These are phyloP conservation scores for Gonium pectorale DNA, from an alignment of 139 green algal genomes.

Conservation along the genomic window DNA sequence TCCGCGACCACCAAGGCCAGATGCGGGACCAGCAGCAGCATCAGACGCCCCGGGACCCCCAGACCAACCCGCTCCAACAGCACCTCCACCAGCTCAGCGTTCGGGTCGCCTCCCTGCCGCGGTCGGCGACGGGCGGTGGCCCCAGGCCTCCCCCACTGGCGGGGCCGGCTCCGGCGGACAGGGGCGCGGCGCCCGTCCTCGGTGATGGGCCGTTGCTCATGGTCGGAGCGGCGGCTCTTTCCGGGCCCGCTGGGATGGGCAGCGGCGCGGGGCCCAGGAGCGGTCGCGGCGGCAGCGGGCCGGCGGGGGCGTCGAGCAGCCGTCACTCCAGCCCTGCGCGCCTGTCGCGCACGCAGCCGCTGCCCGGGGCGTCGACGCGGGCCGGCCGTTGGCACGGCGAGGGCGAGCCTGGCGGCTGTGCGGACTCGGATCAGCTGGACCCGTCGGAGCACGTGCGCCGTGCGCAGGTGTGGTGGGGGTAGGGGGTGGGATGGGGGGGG, in stretches of 20 bases:
- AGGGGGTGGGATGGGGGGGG: no score
- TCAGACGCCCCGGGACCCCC: neutral
- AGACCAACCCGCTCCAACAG: neutral
- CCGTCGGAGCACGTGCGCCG: conserved; percentile 3
- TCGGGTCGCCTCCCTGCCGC: no score
- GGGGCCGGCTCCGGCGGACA: no score
- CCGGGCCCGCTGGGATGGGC: no score
- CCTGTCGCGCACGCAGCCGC: conserved; percentile 9
- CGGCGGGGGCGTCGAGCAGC: no score
- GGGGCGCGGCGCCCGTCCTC: no score
- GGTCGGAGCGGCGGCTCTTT: no score
- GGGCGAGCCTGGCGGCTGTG: neutral
- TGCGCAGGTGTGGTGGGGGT: conserved; percentile 19
- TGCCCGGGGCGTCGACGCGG: neutral
- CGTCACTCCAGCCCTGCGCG: conserved; percentile 11
- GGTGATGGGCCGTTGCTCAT: no score
- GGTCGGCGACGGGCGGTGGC: no score
- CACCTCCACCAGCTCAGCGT: neutral
- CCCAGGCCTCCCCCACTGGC: no score
- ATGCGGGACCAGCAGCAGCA: neutral
- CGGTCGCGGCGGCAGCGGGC: no score
- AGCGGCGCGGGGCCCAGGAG: no score
- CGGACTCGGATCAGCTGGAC: neutral
- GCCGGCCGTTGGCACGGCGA: neutral
- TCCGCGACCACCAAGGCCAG: neutral